Evolutionary conservation across 2,329 filamentous ascomycete species (phyloP).

Genomic region (Fusarium tanahbumbuense): DNA sequence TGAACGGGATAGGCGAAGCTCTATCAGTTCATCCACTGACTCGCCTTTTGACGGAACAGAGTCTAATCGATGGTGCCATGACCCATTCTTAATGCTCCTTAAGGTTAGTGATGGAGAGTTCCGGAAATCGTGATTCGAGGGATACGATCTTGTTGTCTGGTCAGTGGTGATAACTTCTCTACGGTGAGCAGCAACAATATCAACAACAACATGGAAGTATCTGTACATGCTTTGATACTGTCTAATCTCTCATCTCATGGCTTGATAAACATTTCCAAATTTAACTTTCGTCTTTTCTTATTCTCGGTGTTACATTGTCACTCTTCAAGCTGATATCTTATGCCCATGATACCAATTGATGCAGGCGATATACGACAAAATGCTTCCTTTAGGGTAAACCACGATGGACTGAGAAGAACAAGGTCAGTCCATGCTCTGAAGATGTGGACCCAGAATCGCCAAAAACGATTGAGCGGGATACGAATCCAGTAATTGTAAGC

Average conservation of each 20-base stretch:
- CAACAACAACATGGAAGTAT: not conserved
- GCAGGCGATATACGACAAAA: not conserved
- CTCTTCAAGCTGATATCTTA: not conserved
- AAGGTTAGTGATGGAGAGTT: not conserved
- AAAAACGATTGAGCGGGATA: not conserved
- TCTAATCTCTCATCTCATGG: not conserved
- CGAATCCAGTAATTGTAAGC: not conserved
- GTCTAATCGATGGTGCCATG: not conserved
- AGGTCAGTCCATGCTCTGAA: not conserved
- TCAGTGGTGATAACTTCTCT: not conserved
- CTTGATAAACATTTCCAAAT: rapidly evolving
- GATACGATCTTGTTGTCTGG: not conserved
- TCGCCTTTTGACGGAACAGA: not conserved
- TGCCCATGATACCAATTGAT: not conserved
- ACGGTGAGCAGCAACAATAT: not conserved
- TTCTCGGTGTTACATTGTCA: not conserved
- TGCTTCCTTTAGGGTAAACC: not conserved
- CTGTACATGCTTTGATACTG: not conserved
- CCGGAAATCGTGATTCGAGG: not conserved
- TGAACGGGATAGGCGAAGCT: not conserved
- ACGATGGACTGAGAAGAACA: not conserved
- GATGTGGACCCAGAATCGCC: not conserved
- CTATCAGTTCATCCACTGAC: slow-evolving; percentile 1
- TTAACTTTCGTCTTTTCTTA: not conserved
- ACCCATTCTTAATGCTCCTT: not conserved